These are phyloP conservation scores for Evernia prunastri DNA, from an alignment of 495 filamentous ascomycete genomes.

Conservation along the genomic window DNA sequence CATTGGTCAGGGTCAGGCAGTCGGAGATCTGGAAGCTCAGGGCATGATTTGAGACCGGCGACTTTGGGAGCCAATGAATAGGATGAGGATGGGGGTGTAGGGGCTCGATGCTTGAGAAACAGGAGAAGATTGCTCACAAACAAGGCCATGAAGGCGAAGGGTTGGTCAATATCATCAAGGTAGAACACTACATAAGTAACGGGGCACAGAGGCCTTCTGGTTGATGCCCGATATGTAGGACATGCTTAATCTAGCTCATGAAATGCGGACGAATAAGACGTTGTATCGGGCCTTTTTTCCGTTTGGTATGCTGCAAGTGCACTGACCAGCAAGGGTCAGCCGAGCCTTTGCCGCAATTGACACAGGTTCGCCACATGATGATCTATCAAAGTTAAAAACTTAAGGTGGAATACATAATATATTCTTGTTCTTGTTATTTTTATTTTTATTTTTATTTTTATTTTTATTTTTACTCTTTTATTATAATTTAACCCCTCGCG, in stretches of 20 bases:
- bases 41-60: conserved; percentile 16
- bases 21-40: conserved; percentile 22
- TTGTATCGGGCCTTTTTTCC: not conserved
- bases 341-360: not conserved
- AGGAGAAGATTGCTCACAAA: not conserved
- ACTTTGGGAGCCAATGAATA: not conserved
- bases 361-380: not conserved
- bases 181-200: not conserved
- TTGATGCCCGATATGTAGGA: not conserved
- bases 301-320: not conserved
- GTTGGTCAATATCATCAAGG: not conserved
- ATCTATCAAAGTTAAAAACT: not conserved
- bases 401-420: too few relatives aligned
- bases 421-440: too few relatives aligned
- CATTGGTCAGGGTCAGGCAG: conserved; percentile 1
- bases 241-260: not conserved
- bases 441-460: too few relatives aligned
- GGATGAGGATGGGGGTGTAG: not conserved
- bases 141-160: not conserved
- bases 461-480: too few relatives aligned
- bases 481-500: not conserved
- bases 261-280: not conserved
- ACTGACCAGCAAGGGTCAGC: not conserved
- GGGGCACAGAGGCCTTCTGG: not conserved
- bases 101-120: not conserved